Evolutionary conservation across 2,329 filamentous ascomycete genomes (phyloP), one percentile per base, ranked within the genome.

Genomic region (Botrytis fragariae): DNA sequence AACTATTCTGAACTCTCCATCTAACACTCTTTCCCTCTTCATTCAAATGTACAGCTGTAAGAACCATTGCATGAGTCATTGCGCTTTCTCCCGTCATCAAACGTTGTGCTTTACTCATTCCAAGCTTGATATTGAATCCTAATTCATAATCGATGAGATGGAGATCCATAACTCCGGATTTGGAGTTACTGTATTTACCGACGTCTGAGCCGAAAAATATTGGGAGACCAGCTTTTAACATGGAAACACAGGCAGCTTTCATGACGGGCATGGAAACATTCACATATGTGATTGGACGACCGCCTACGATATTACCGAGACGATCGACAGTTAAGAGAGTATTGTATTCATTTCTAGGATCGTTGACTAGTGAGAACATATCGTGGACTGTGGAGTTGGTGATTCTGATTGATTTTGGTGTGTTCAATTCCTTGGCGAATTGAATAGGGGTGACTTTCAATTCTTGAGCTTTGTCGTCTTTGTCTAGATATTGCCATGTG

Each of bases 41-140:
- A 74, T 92, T 91, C 4, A 97, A 81, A 80, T 97, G 94, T 63
- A 97, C 94, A 0, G 89, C 94, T 3, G 93, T 97, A 75, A 97
- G 83, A 0, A 97, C 93, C 94, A 97, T 97, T 7, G 94, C 94
- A 79, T 97, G 94, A 1, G 94, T 97, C 94, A 97, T 97, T 69
- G 89, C 87, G 71, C 88, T 91, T 83, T 97, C 94, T 18, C 92
- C 90, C 0, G 91, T 91, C 78, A 88, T 85, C 63, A 97, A 84
- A 5, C 94, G 85, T 78, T 93, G 88, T 0, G 92, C 91, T 83
- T 97, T 97, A 79, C 85, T 89, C 87, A 97, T 87, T 29, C 88
- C 89, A 14, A 95, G 86, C 72, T 86, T 86, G 74, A 94, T 87
- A 78, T 94, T 93, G 83, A 97, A 94, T n/a, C 93, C 94, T 1